Percentiles rank a stretch among this genome's conserved stretches.
phyloP scores from a whole-genome alignment of 2,329 filamentous ascomycete species.

The Fulvia fulva region DNA sequence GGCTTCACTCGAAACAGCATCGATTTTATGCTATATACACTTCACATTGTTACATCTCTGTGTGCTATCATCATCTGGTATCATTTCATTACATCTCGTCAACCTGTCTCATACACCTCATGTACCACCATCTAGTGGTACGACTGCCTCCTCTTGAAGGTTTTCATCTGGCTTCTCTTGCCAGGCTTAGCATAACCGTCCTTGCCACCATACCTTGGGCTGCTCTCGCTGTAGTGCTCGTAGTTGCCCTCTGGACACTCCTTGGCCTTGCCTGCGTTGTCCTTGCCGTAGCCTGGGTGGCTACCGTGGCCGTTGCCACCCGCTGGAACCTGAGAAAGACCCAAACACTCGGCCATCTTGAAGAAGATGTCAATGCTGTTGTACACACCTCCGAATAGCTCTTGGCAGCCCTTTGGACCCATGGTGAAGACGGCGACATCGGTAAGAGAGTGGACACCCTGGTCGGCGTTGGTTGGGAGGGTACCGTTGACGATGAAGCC shows the following conservation, averaged over 20 bases:
- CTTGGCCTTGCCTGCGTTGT: constrained; percentile 18
- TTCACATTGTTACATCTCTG: background rate
- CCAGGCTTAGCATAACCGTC: constrained; percentile 4
- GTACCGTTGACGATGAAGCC: constrained; percentile 76
- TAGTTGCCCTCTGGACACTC: constrained; percentile 4
- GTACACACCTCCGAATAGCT: constrained; percentile 67
- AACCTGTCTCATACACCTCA: background rate
- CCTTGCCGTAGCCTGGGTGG: constrained; percentile 8
- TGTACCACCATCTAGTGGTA: constrained; percentile 1
- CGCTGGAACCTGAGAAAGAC: constrained; percentile 38
- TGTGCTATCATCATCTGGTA: background rate
- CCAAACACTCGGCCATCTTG: constrained; percentile 66
- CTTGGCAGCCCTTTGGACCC: constrained; percentile 67
- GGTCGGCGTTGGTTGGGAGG: constrained; percentile 56
- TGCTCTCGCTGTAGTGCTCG: constrained; percentile 15
- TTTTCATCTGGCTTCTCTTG: constrained; percentile 13
- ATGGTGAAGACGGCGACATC: constrained; percentile 74
- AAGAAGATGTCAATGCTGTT: constrained; percentile 71
- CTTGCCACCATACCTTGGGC: constrained; percentile 20
- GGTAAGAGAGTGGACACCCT: constrained; percentile 73
- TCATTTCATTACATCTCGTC: background rate
- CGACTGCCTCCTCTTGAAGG: constrained; percentile 7
- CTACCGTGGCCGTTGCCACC: constrained; percentile 14
- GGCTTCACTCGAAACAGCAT: background rate
- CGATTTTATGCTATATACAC: background rate